These are phyloP conservation scores for Erodium moschatum DNA, from an alignment of 441 rosid genomes.

Conservation along the genomic window DNA sequence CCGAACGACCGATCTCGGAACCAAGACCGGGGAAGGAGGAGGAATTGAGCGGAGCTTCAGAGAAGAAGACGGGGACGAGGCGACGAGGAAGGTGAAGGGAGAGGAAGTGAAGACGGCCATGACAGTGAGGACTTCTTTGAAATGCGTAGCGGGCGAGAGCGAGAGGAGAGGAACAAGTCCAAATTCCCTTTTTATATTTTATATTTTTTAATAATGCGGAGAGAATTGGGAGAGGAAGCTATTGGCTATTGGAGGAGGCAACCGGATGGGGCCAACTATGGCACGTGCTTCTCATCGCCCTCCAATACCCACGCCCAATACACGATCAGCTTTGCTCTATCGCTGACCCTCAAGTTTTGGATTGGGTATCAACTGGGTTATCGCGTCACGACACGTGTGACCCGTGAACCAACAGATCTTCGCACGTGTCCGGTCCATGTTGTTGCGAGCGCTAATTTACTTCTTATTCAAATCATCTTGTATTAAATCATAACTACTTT, in stretches of 20 bases:
- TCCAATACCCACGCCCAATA: not conserved
- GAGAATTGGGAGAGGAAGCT: not conserved
- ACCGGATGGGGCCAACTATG: not conserved
- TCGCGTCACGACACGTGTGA: not conserved
- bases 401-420: not conserved
- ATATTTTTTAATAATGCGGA: too few species aligned
- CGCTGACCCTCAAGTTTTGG: not conserved
- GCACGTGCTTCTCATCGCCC: not conserved
- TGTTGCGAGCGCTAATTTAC: not conserved
- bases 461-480: not conserved
- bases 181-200: not conserved
- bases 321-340: not conserved
- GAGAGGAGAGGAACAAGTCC: not conserved
- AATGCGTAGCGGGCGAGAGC: not conserved
- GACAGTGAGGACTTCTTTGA: not conserved
- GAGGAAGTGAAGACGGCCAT: conserved; percentile 6
- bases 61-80: conserved; percentile 6
- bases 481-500: not conserved
- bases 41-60: not conserved
- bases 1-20: conserved; percentile 14
- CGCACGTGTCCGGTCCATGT: not conserved
- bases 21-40: conserved; percentile 10
- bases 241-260: not conserved
- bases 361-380: not conserved
- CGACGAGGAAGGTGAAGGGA: conserved; percentile 9